Percentiles rank a stretch among this genome's conserved stretches.
phyloP scores from a whole-genome alignment of 1,284 basidiomycete species.

The Ceratobasidium sp. region DNA sequence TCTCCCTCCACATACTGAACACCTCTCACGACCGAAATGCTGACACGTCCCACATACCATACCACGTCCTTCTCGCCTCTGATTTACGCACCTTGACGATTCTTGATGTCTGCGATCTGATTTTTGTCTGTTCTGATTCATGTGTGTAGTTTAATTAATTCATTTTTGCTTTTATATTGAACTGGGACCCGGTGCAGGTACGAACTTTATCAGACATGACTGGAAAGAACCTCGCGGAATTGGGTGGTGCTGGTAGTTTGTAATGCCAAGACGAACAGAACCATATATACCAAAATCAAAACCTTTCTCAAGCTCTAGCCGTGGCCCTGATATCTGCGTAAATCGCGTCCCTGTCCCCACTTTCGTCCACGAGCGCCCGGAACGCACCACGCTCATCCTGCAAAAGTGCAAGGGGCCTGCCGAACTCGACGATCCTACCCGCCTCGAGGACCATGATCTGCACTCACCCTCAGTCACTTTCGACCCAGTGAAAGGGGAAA shows the following conservation, averaged over 20 bases:
- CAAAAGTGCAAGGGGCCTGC: slow-evolving; percentile 55
- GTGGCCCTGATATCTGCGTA: slow-evolving; percentile 51
- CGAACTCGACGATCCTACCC: slow-evolving; percentile 55
- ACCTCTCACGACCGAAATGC: too few relatives aligned
- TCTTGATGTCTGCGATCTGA: background rate
- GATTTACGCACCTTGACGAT: background rate
- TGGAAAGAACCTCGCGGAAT: background rate
- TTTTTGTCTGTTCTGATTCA: slow-evolving; percentile 7
- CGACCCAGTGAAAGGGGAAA: background rate
- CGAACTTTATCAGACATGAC: slow-evolving; percentile 2
- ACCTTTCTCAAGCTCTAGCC: too few relatives aligned
- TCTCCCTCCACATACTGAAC: background rate
- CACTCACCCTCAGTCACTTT: background rate
- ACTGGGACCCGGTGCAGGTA: background rate
- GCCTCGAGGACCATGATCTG: slow-evolving; percentile 49
- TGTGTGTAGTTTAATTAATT: slow-evolving; percentile 43
- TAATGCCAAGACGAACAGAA: too few relatives aligned
- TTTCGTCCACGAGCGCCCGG: slow-evolving; percentile 56
- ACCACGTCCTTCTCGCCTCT: background rate
- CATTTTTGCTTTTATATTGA: slow-evolving; percentile 27
- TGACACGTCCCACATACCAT: too few relatives aligned
- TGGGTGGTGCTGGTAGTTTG: too few relatives aligned
- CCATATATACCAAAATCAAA: too few relatives aligned
- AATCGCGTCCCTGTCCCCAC: slow-evolving; percentile 56
- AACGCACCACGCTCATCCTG: slow-evolving; percentile 55